Evolutionary conservation across 371 early-diverging fungal species (phyloP).

Genomic region (Chytridium lagenaria): DNA sequence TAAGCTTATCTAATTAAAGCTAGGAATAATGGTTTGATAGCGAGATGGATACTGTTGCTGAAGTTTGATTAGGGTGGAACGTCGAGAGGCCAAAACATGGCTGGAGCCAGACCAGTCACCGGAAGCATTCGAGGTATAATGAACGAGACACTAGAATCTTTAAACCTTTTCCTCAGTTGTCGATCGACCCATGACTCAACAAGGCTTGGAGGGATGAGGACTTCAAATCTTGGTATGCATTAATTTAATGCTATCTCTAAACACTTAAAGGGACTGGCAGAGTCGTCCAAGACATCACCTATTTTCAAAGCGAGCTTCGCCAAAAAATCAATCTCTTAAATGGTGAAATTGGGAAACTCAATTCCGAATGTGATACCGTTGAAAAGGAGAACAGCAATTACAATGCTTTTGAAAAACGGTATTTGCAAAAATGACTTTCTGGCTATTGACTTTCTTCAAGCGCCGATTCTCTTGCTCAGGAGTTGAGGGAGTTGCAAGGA

Average conservation of each 20-base stretch:
- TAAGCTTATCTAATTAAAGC: neutral
- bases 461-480: slow-evolving; percentile 53
- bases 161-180: slow-evolving; percentile 42
- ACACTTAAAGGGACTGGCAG: slow-evolving; percentile 49
- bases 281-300: slow-evolving; percentile 56
- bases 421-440: neutral
- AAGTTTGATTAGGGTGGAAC: slow-evolving; percentile 40
- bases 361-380: slow-evolving; percentile 45
- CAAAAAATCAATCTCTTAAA: slow-evolving; percentile 51
- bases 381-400: slow-evolving; percentile 55
- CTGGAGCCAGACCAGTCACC: slow-evolving; percentile 25
- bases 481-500: slow-evolving; percentile 60
- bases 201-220: slow-evolving; percentile 57
- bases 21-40: neutral
- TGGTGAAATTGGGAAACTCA: slow-evolving; percentile 49
- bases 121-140: slow-evolving; percentile 30
- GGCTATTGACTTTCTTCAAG: slow-evolving; percentile 29
- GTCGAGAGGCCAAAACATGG: slow-evolving; percentile 26
- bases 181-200: slow-evolving; percentile 61
- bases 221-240: slow-evolving; percentile 41
- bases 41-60: neutral
- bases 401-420: slow-evolving; percentile 56
- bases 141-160: neutral
- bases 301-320: slow-evolving; percentile 58
- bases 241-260: neutral